A percentile compares a stretch with the other conserved stretches of the same genome.
Conservation (phyloP, 139 green algal species). For the Parachlorella kessleri region DNA sequence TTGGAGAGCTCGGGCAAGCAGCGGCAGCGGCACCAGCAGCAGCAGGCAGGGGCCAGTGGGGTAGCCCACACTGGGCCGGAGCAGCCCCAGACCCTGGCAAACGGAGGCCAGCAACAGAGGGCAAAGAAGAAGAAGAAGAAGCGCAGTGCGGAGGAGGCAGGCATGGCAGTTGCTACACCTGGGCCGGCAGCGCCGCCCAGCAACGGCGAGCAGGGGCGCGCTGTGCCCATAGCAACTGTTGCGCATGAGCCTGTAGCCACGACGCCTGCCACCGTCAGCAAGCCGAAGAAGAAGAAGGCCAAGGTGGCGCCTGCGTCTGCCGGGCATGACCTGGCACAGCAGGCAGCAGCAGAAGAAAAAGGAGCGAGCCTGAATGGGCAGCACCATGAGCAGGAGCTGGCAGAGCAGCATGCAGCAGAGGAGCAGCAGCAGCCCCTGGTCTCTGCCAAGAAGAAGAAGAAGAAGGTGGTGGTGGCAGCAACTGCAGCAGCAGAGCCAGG, state of each 20-base stretch:
- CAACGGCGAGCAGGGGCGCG: too few relatives aligned
- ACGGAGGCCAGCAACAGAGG: constrained; percentile 19
- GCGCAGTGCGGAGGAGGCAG: background rate
- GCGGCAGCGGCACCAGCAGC: background rate
- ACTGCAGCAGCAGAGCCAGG: constrained; percentile 5
- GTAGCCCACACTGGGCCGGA: background rate
- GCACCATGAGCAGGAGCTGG: constrained; percentile 3
- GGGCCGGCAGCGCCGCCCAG: too few relatives aligned
- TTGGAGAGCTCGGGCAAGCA: constrained; percentile 49
- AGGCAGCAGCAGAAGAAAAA: background rate
- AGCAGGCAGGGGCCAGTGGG: background rate
- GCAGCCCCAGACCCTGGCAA: too few relatives aligned
- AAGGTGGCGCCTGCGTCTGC: background rate
- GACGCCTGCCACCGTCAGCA: background rate
- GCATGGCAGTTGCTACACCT: too few relatives aligned
- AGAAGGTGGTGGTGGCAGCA: constrained; percentile 7
- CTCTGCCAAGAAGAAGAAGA: background rate
- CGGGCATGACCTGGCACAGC: background rate
- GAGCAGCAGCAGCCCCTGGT: background rate
- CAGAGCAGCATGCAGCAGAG: constrained; percentile 8
- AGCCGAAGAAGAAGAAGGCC: constrained; percentile 14
- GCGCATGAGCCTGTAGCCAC: too few relatives aligned
- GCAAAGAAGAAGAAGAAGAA: constrained; percentile 10
- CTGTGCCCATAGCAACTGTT: too few relatives aligned
- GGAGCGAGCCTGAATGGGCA: background rate